A percentile compares a stretch with the other conserved stretches of the same genome.
These are phyloP conservation scores for Bromus sterilis DNA, from an alignment of 176 grass and related monocot genomes.

Conservation along the genomic window DNA sequence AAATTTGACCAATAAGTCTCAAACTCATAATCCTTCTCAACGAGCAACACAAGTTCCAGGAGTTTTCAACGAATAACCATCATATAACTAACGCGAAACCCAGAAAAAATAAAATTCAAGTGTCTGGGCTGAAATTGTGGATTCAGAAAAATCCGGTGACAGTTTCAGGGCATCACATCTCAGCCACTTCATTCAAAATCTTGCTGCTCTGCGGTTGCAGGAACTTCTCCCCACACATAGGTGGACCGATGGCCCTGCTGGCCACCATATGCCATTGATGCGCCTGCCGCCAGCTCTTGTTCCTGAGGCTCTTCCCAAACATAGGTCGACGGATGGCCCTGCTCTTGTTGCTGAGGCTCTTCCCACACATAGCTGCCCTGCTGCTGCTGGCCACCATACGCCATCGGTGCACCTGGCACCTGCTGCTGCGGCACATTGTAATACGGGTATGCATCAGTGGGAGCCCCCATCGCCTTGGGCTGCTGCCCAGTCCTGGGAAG, in stretches of 20 bases:
- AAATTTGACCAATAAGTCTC: too few species aligned
- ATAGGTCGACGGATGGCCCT: neutral
- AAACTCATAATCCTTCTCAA: neutral
- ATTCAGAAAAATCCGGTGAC: neutral
- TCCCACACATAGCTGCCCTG: neutral
- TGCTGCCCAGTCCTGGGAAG: conserved; percentile 20
- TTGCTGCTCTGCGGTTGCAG: conserved; percentile 25
- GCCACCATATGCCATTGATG: neutral
- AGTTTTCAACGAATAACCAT: too few species aligned
- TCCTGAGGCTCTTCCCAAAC: too few species aligned
- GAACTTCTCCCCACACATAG: too few species aligned
- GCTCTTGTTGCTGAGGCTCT: neutral
- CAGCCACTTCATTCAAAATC: conserved; percentile 19
- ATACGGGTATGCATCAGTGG: conserved; percentile 23
- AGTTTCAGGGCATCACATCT: neutral
- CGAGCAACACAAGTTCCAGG: too few species aligned
- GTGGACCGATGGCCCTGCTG: neutral
- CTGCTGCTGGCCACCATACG: conserved; percentile 27
- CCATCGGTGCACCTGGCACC: conserved; percentile 21
- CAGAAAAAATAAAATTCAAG: too few species aligned
- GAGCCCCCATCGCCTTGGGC: conserved; percentile 18
- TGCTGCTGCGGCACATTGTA: conserved; percentile 22
- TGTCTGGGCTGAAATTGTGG: too few species aligned
- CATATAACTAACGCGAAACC: neutral
- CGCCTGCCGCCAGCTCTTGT: neutral